A percentile compares a stretch with the other conserved stretches of the same genome.
phyloP scores from a whole-genome alignment of 768 basidiomycete genomes.

The Amanita jacksonii region DNA sequence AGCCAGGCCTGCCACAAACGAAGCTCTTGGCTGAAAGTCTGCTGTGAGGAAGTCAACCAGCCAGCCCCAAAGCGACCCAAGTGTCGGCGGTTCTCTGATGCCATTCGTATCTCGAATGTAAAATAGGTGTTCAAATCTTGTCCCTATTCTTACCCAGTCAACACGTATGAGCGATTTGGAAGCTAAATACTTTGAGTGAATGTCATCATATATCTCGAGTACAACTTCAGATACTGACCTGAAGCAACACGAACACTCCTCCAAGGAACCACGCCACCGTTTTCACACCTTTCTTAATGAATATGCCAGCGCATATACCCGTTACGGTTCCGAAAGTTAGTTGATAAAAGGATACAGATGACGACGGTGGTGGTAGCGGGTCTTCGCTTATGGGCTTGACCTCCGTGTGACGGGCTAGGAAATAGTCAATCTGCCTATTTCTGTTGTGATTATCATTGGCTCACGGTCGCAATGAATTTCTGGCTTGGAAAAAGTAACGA shows the following conservation, averaged over 20 bases:
- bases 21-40: constrained; percentile 86
- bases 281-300: constrained; percentile 91
- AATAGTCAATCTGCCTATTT: too few relatives aligned
- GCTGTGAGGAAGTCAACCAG: constrained; percentile 77
- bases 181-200: constrained; percentile 56
- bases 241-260: constrained; percentile 82
- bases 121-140: constrained; percentile 64
- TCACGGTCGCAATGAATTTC: constrained; percentile 47
- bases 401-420: neutral
- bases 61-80: constrained; percentile 57
- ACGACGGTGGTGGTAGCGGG: constrained; percentile 49
- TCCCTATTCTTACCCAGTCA: constrained; percentile 64
- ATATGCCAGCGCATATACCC: constrained; percentile 86
- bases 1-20: constrained; percentile 76
- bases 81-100: constrained; percentile 47
- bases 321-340: constrained; percentile 83
- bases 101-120: constrained; percentile 55
- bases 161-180: constrained; percentile 65
- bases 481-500: constrained; percentile 26
- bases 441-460: constrained; percentile 7
- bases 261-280: constrained; percentile 80
- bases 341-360: constrained; percentile 73
- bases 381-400: neutral
- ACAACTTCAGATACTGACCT: constrained; percentile 39
- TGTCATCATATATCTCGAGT: neutral